Evolutionary conservation across 2,329 filamentous ascomycete species (phyloP).

Genomic region (Emericellopsis atlantica): DNA sequence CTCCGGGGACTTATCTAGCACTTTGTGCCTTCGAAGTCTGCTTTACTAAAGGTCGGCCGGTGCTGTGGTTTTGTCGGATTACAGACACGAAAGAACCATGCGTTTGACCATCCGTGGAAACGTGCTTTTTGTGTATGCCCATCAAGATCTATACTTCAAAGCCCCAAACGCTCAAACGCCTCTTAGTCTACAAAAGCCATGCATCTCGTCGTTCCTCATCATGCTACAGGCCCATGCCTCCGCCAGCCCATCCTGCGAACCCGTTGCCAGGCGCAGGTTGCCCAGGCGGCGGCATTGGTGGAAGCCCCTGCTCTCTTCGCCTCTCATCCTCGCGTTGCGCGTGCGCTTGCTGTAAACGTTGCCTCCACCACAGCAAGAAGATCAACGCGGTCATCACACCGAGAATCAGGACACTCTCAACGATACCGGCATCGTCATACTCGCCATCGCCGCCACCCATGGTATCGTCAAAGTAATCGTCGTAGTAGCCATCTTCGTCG

Average conservation of each 20-base stretch:
- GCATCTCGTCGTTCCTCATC: neutral
- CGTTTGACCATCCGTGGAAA: no score
- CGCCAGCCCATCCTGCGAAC: constrained; percentile 22
- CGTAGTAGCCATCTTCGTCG: constrained; percentile 38
- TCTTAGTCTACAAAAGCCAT: no score
- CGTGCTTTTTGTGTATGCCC: no score
- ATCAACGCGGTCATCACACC: constrained; percentile 62
- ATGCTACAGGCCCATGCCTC: constrained; percentile 17
- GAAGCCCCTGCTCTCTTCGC: constrained; percentile 17
- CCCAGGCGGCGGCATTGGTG: constrained; percentile 9
- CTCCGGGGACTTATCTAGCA: no score
- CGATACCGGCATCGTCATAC: constrained; percentile 60
- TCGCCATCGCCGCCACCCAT: constrained; percentile 48
- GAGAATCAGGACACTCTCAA: constrained; percentile 79
- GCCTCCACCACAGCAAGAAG: constrained; percentile 70
- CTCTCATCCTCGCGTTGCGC: constrained; percentile 18
- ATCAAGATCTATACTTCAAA: no score
- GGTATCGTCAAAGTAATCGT: constrained; percentile 40
- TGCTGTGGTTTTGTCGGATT: no score
- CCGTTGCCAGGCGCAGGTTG: constrained; percentile 9
- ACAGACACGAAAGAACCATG: no score
- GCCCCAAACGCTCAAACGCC: no score
- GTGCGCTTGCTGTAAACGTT: constrained; percentile 51
- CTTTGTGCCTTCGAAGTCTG: no score
- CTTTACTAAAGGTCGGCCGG: no score